Evolutionary conservation across 306 rosid species (phyloP).

Genomic region (Hippophae gyantsensis): DNA sequence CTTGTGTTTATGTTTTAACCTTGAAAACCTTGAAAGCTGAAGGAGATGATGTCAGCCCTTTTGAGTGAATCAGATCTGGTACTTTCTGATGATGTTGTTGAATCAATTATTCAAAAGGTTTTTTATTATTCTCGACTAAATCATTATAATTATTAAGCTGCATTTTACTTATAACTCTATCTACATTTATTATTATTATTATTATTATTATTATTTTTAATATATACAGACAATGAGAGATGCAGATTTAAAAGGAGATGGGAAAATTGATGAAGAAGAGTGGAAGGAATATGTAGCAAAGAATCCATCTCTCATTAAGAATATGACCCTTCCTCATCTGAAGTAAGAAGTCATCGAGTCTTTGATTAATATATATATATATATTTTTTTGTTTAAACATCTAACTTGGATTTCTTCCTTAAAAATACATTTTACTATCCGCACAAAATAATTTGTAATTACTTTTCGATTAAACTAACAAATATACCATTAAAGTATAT

Average conservation of each 20-base stretch:
- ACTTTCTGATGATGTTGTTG: constrained; percentile 40
- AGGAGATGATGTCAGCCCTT: constrained; percentile 68
- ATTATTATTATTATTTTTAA: neutral
- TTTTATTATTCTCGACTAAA: constrained; percentile 1
- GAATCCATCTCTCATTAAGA: constrained; percentile 48
- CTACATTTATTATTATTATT: neutral
- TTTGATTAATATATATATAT: too few species aligned
- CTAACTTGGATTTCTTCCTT: too few species aligned
- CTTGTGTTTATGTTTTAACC: neutral
- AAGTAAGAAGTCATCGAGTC: constrained; percentile 15
- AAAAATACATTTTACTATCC: too few species aligned
- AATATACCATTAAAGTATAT: too few species aligned
- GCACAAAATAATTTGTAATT: too few species aligned
- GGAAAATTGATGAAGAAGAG: constrained; percentile 42
- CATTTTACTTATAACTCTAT: constrained; percentile 2
- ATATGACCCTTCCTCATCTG: constrained; percentile 56
- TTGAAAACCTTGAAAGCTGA: constrained; percentile 30
- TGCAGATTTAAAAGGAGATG: constrained; percentile 52
- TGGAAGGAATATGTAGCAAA: constrained; percentile 29
- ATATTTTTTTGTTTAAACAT: too few species aligned
- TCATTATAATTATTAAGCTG: neutral
- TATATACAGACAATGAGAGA: constrained; percentile 43
- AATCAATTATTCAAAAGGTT: constrained; percentile 61
- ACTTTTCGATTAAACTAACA: too few species aligned
- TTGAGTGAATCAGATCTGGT: constrained; percentile 46